Base-by-base conservation (phyloP, 2,329 filamentous ascomycete species). In the Lachnellula arida region DNA sequence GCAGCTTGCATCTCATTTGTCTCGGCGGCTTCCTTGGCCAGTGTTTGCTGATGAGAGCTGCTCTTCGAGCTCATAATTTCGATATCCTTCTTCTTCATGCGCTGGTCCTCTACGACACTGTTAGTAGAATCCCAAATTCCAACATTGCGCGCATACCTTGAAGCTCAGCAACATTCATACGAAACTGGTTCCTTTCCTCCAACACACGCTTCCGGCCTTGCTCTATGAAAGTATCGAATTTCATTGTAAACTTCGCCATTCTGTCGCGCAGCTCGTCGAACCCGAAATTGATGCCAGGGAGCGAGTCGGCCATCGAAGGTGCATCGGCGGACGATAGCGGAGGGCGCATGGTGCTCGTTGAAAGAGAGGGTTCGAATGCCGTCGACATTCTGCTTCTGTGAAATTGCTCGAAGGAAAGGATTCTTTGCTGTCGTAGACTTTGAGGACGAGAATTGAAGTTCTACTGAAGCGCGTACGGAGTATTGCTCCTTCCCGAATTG, bases 241-340 rank as follows among this genome's bases (percentile, higher is more conserved):
- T 88, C 8, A 84, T 81, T 0, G 89, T 97, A 71, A 99, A 99
- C 61, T 89, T 90, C 53, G 87, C 82, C 94, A 99, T 97, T 74
- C 91, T 89, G 68, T 93, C 91, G 74, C 93, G 92, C 69, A 99
- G 75, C 65, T 97, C 91, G 66, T 97, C 92, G 72, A 97, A 97
- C 56, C 91, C 91, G 72, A 99, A 97, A 73, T 96, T 91, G 72
- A 96, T 89, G 70, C 81, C 89, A 37, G 94, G 94, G 8, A 99
- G 83, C 49, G 84, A 84, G 70, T 91, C 88, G 43, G 86, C 87
- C 75, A 89, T 84, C 6, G 86, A 88, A 14, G 84, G 81, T 43
- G 78, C 82, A 47, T 77, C 75, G 42, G 83, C 77, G 32, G 81
- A 77, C 60, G 82, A 74, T 15, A 82, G 80, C 62, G 68, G 68